Evolutionary conservation across 345 rosid genomes (phyloP), one percentile per base, ranked within the genome.

Genomic region (Firmiana major): DNA sequence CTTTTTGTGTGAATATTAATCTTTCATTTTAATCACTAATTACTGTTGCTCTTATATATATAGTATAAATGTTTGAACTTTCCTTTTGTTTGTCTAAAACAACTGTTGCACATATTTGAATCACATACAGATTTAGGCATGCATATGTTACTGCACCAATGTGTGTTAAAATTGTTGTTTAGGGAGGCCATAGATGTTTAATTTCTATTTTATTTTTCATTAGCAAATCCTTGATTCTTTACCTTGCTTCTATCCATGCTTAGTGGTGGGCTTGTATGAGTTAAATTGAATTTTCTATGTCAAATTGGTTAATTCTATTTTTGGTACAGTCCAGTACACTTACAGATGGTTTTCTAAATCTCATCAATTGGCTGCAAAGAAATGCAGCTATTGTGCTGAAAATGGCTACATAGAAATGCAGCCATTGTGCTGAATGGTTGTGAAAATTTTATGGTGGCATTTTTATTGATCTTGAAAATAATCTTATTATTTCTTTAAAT

Each of bases 391-490:
- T 31, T 31, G 34, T 31, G 34, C 1, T 31, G 3, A 31, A 31
- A 31, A 31, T 31, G 34, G 34, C 55, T 62, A 42, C 17, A 43
- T 6, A 59, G 55, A 74, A n/a, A 42, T 45, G 38, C 34, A 74
- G 43, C 38, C 21, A 42, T 53, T 42, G 12, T 26, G 53, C 19
- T 31, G 49, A 34, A 74, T 74, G 55, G 34, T 74, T 24, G 22
- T 57, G 36, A 74, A 73, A 55, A 40, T 11, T 73, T 55, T 38
- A 66, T 66, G 53, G 53, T 22, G 72, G n/a, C 54, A 43, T 13
- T 67, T 66, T 24, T 67, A 45, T 66, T 66, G 51, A 66, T 67
- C n/a, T 67, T 43, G 54, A 67, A 67, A 21, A 45, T 67, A 43
- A 31, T 31, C 34, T 21, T 31, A 16, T 46, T 57, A 11, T 59